Evolutionary conservation across 371 early-diverging fungal species (phyloP).

Genomic region (Mucor saturninus): DNA sequence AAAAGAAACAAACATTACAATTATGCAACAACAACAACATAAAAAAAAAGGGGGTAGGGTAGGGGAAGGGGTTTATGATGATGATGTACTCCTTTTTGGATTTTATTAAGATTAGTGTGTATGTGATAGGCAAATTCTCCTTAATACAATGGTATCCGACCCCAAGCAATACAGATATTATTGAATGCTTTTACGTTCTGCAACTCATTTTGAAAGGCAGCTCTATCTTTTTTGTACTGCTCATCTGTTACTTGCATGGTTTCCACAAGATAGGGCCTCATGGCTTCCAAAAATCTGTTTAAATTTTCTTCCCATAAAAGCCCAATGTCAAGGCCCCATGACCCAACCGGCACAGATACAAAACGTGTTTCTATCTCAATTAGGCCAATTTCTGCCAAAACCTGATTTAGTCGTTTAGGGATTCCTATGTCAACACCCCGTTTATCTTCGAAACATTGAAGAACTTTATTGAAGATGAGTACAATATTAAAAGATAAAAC

Average conservation of each 20-base stretch:
- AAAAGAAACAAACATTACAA: constrained; percentile 2
- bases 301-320: constrained; percentile 25
- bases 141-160: constrained; percentile 3
- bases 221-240: constrained; percentile 4
- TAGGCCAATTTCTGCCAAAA: constrained; percentile 17
- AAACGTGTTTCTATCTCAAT: constrained; percentile 14
- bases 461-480: constrained; percentile 1
- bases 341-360: constrained; percentile 28
- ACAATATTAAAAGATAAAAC: not conserved
- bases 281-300: constrained; percentile 14
- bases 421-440: constrained; percentile 13
- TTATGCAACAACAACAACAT: no score
- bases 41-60: not conserved
- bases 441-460: constrained; percentile 2
- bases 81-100: not conserved
- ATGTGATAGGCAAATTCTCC: not conserved
- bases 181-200: constrained; percentile 20
- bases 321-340: constrained; percentile 33
- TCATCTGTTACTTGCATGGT: constrained; percentile 5
- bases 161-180: constrained; percentile 23
- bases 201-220: constrained; percentile 11
- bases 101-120: not conserved
- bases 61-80: not conserved
- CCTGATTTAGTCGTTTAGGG: constrained; percentile 10
- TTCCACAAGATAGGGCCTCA: constrained; percentile 14